Conservation (phyloP, 1,284 basidiomycete genomes). For the Cryptococcus sp. region DNA sequence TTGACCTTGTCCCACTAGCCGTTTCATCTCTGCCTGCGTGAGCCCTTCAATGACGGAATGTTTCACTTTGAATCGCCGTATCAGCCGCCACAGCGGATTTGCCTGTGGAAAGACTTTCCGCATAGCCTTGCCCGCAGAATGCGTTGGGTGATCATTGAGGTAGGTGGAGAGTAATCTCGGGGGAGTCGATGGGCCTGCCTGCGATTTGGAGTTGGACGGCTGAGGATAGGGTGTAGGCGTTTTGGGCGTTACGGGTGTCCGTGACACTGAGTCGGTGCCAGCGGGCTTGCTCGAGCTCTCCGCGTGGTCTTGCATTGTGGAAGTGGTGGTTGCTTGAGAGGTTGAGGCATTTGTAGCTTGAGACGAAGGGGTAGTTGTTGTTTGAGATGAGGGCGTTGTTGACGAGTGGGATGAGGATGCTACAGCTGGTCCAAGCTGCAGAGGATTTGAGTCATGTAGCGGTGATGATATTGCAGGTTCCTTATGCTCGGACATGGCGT, state of each 20-base stretch:
- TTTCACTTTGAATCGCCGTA: constrained; percentile 45
- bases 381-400: no score
- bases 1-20: constrained; percentile 36
- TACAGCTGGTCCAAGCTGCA: no score
- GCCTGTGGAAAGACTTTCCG: constrained; percentile 40
- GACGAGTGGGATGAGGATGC: no score
- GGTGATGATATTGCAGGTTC: no score
- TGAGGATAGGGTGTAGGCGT: not conserved
- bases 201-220: not conserved
- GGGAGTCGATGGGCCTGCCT: not conserved
- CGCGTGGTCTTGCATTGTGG: no score
- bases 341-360: no score
- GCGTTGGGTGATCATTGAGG: constrained; percentile 39
- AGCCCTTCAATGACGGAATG: constrained; percentile 51
- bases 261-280: no score
- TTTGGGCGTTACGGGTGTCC: not conserved
- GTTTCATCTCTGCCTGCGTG: constrained; percentile 34
- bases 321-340: no score
- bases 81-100: constrained; percentile 42
- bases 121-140: constrained; percentile 40
- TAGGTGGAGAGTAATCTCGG: constrained; percentile 38
- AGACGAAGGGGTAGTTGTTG: no score
- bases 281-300: no score
- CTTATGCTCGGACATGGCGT: no score
- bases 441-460: no score